These are phyloP conservation scores for Lasiodiplodia gonubiensis DNA, from an alignment of 2,329 filamentous ascomycete genomes.

Conservation along the genomic window DNA sequence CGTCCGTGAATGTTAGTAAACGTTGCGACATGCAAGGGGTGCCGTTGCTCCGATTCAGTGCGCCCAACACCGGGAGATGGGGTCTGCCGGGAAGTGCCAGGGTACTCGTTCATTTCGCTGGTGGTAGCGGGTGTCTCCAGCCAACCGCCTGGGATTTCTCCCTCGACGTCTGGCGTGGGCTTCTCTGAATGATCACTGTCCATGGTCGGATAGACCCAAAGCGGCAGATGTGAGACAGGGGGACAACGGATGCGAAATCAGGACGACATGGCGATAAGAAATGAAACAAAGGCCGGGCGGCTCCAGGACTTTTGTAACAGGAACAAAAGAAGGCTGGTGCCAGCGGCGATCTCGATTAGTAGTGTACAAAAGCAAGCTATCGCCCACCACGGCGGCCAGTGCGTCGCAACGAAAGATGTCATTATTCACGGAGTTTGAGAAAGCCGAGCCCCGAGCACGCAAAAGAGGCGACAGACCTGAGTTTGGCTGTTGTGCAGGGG, in stretches of 20 bases:
- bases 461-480: neutral
- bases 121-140: conserved; percentile 40
- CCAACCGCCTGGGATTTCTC: conserved; percentile 43
- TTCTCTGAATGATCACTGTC: conserved; percentile 32
- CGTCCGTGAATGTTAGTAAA: neutral
- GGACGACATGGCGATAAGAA: neutral
- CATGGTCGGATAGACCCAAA: neutral
- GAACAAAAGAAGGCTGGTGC: neutral
- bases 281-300: neutral
- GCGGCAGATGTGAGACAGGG: neutral
- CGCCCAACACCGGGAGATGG: neutral
- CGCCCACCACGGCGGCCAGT: neutral
- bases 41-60: neutral
- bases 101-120: conserved; percentile 8
- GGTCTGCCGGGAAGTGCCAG: neutral
- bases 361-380: neutral
- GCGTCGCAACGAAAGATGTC: conserved; percentile 15
- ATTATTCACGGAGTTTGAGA: neutral
- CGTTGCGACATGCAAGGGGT: neutral
- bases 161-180: conserved; percentile 40
- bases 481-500: neutral
- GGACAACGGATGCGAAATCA: neutral
- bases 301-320: neutral
- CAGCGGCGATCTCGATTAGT: conserved; percentile 1
- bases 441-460: conserved; percentile 12